Evolutionary conservation across 2,329 filamentous ascomycete genomes (phyloP).

Genomic region (Trichoderma endophyticum): DNA sequence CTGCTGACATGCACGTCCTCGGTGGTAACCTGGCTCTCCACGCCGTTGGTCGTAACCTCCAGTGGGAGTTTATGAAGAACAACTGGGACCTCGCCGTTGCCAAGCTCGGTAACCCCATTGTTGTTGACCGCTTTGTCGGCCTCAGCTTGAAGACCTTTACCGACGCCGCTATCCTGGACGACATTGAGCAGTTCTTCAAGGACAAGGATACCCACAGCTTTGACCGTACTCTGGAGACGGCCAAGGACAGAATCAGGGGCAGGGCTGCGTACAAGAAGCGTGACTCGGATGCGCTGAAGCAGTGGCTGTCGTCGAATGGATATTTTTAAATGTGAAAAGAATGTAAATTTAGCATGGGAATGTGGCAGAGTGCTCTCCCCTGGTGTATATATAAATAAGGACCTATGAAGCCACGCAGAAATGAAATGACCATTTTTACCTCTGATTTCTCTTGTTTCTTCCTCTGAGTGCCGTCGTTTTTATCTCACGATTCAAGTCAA

Average conservation of each 20-base stretch:
- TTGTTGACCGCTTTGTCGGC: conserved; percentile 85
- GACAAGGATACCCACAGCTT: conserved; percentile 83
- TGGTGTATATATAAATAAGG: neutral
- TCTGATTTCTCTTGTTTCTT: neutral
- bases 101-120: conserved; percentile 77
- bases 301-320: conserved; percentile 67
- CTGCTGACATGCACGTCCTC: conserved; percentile 84
- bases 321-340: conserved; percentile 37
- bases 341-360: neutral
- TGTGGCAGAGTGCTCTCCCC: neutral
- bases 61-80: conserved; percentile 83
- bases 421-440: neutral
- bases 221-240: conserved; percentile 79
- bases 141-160: conserved; percentile 76
- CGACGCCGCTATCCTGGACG: conserved; percentile 63
- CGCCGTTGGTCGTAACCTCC: conserved; percentile 63
- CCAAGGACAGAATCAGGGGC: conserved; percentile 80
- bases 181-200: conserved; percentile 82
- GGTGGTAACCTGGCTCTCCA: conserved; percentile 72
- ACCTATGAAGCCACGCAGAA: neutral
- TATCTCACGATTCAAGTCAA: too few species aligned
- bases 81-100: conserved; percentile 74
- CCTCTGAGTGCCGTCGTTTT: neutral
- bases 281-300: conserved; percentile 68
- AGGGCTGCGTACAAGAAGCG: conserved; percentile 79